Evolutionary conservation across 2,329 filamentous ascomycete genomes (phyloP), one percentile per base, ranked within the genome.

Genomic region (Thelonectria rubi): DNA sequence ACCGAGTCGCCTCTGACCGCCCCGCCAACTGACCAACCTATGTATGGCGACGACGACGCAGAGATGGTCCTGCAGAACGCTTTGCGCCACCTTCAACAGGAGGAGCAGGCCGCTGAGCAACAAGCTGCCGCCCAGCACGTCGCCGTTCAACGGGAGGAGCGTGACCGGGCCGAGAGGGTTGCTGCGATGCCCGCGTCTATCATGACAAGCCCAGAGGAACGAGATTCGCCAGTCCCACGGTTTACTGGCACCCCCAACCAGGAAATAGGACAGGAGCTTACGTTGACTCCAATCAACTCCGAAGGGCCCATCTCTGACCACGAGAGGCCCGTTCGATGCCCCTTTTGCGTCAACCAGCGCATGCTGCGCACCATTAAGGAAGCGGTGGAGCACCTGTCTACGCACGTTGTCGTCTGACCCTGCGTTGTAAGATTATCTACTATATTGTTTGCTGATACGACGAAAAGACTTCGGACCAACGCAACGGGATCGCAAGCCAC

Each of bases 351-450:
- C 37, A 88, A 88, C 65, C 83, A 86, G 67, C 80, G 86, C 6
- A 86, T 88, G 84, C 78, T 88, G 53, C 78, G 85, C 17, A 84
- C 80, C 1, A 85, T 88, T 47, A 87, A 86, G 73, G 86, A 88
- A 71, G 84, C 86, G 5, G 85, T 88, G 3, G 86, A 88, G 72
- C 86, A 88, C 69, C 78, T 88, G 79, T 85, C 85, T 11, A 87
- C 84, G 2, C 86, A 88, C 62, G 86, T 88, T 5, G 81, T 87
- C 14, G 84, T 88, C 17, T 72, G 42, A 69, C 45, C 30, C 42
- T 42, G 40, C 26, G 3, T 24, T 43, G 26, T 3, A 17, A 32
- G 30, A 32, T 34, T 40, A 51, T 20, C 18, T 50, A 7, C 12
- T 37, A 32, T 26, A 17, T 21, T 39, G 24, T 48, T 50, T 9